These are phyloP conservation scores for Podospora australis DNA, from an alignment of 495 filamentous ascomycete genomes.

Conservation along the genomic window DNA sequence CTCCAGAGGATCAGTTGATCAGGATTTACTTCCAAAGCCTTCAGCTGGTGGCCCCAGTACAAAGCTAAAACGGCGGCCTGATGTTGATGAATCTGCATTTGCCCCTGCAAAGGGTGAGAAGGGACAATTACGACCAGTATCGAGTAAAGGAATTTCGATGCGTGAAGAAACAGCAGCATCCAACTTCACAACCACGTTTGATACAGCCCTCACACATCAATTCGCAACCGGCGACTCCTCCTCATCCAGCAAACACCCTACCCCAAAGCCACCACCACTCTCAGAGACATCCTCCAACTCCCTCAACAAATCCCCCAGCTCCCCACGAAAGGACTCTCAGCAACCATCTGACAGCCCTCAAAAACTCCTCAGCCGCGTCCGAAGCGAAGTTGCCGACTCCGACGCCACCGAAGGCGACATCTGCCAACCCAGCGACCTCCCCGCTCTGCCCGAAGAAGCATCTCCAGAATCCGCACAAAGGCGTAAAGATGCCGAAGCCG, in stretches of 20 bases:
- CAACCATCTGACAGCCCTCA: slow-evolving; percentile 1
- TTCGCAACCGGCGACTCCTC: slow-evolving; percentile 8
- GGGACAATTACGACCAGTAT: too few species aligned
- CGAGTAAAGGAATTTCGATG: neutral
- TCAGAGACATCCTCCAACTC: slow-evolving; percentile 33
- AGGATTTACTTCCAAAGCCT: slow-evolving; percentile 19
- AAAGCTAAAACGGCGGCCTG: slow-evolving; percentile 11
- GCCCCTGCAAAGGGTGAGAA: slow-evolving; percentile 4
- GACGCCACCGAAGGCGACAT: slow-evolving; percentile 26
- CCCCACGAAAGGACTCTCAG: slow-evolving; percentile 10
- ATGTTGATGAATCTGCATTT: slow-evolving; percentile 18
- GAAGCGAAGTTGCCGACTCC: slow-evolving; percentile 39
- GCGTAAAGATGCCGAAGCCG: slow-evolving; percentile 8
- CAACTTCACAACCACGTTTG: slow-evolving; percentile 16
- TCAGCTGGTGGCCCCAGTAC: neutral
- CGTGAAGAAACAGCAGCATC: neutral
- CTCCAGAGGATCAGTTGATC: slow-evolving; percentile 8
- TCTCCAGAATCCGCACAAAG: slow-evolving; percentile 7
- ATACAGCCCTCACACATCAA: slow-evolving; percentile 35
- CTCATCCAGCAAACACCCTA: slow-evolving; percentile 6
- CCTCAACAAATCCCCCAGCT: slow-evolving; percentile 29
- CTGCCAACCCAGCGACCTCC: slow-evolving; percentile 2
- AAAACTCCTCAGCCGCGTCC: slow-evolving; percentile 17
- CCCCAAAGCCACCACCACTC: slow-evolving; percentile 26
- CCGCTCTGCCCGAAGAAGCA: neutral